Base-by-base conservation (phyloP, 2,329 filamentous ascomycete species). In the Trichophyton equinum region DNA sequence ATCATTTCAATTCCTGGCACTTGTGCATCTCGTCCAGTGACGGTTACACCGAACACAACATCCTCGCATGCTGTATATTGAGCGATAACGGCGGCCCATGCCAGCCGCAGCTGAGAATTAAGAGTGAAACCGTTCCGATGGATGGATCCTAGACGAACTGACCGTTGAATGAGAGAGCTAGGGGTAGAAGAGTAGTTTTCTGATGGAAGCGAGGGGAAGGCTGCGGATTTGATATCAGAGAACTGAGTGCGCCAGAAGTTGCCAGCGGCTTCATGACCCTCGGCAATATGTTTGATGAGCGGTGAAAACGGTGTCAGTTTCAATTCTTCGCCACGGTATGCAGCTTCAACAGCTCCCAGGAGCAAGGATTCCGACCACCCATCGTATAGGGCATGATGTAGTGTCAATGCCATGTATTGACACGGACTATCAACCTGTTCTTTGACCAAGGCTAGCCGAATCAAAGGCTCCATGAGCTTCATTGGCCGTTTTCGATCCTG, bases 331-430 rank as follows among this genome's bases (percentile, higher is more conserved):
- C 40, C 40, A 2, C 44, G 40, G 20, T 46, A 59, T 18, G 57
- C 40, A 38, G 44, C 13, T 59, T 46, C 42, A 49, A 59, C 66
- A 38, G 65, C 62, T n/a, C 72, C 65, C 11, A 73, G 63, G 13
- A 77, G 65, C 18, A 75, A 63, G 0, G 68, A 65, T 62, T 72
- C 67, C 1, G 71, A 71, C 68, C 71, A 73, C 0, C 73, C 74
- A 66, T 77, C 74, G 63, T 76, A 76, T 0, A 75, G 51, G 1
- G 70, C 68, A 62, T 77, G 75, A 60, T 77, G 75, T 15, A 73
- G 67, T 25, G 69, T 73, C 64, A 69, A 69, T 20, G 13, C 40
- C 4, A 72, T 66, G 58, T 72, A 64, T 49, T 67, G 68, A 22
- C 51, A 20, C n/a, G 44, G 30, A 7, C 5, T n/a, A 8, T 30